Evolutionary conservation across 805 yeast genomes (phyloP).

Genomic region (Yarrowia sp.): DNA sequence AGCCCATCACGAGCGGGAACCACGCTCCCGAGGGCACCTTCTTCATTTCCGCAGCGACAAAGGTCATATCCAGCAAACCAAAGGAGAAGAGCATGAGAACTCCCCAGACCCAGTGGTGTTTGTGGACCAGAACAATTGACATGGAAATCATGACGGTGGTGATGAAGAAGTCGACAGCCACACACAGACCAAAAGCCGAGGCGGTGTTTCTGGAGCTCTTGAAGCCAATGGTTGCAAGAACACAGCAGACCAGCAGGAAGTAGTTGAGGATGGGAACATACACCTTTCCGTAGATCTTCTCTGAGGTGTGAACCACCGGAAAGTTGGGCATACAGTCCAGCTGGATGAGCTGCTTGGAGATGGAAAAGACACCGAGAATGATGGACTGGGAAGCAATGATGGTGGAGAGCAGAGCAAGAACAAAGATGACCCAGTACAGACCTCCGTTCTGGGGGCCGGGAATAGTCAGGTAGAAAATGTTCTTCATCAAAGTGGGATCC

Average conservation of each 20-base stretch:
- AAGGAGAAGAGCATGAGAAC: conserved; percentile 42
- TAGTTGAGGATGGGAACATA: conserved; percentile 52
- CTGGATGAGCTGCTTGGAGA: conserved; percentile 50
- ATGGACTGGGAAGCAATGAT: conserved; percentile 61
- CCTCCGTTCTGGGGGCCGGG: conserved; percentile 49
- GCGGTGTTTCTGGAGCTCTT: conserved; percentile 40
- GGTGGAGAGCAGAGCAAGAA: conserved; percentile 52
- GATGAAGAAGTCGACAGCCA: conserved; percentile 52
- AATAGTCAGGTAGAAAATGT: conserved; percentile 48
- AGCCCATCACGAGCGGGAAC: conserved; percentile 46
- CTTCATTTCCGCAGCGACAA: conserved; percentile 48
- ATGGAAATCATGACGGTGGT: conserved; percentile 49
- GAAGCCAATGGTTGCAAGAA: conserved; percentile 52
- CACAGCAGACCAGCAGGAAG: conserved; percentile 50
- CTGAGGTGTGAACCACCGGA: conserved; percentile 46
- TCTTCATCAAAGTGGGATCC: conserved; percentile 42
- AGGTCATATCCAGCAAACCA: conserved; percentile 47
- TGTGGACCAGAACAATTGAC: conserved; percentile 48
- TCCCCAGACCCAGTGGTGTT: conserved; percentile 40
- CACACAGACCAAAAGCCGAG: conserved; percentile 60
- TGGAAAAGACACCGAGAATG: conserved; percentile 53
- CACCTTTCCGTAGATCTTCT: conserved; percentile 47
- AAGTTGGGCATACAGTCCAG: conserved; percentile 55
- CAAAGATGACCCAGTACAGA: conserved; percentile 50
- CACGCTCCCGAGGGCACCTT: conserved; percentile 60